Evolutionary conservation across 2,329 filamentous ascomycete genomes (phyloP).

Genomic region (Pezicula neosporulosa): DNA sequence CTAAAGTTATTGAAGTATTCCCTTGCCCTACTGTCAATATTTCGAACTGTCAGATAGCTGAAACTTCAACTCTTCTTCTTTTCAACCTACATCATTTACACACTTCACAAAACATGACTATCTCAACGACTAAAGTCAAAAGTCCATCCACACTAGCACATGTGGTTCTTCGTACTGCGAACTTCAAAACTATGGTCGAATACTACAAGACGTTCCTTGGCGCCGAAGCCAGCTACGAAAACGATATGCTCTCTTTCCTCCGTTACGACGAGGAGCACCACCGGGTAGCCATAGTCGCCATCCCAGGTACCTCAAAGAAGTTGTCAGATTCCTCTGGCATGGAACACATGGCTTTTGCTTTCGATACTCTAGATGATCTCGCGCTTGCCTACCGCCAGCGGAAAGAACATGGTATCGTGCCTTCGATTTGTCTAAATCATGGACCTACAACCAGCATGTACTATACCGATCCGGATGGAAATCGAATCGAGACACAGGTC

Average conservation of each 20-base stretch:
- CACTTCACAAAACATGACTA: too few species aligned
- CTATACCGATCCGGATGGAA: conserved; percentile 45
- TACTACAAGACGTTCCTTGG: conserved; percentile 36
- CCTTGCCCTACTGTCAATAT: too few species aligned
- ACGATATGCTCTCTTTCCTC: conserved; percentile 31
- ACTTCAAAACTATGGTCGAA: conserved; percentile 27
- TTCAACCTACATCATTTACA: too few species aligned
- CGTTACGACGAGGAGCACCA: conserved; percentile 45
- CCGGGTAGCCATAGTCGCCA: conserved; percentile 36
- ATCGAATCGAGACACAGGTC: conserved; percentile 42
- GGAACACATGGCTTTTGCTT: conserved; percentile 41
- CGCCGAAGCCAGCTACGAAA: conserved; percentile 24
- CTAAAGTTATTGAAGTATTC: too few species aligned
- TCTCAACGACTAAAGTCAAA: background rate
- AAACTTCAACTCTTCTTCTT: too few species aligned
- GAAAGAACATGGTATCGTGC: conserved; percentile 32
- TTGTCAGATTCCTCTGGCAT: conserved; percentile 25
- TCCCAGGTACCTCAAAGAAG: conserved; percentile 23
- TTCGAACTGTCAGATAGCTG: too few species aligned
- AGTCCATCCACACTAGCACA: conserved; percentile 18
- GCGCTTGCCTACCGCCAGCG: conserved; percentile 32
- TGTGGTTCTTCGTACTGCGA: conserved; percentile 24
- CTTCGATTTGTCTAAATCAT: conserved; percentile 42
- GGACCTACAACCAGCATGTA: conserved; percentile 44
- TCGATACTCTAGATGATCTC: conserved; percentile 31